Evolutionary conservation across 768 basidiomycete genomes (phyloP).

Genomic region (Lactarius akahatsu): DNA sequence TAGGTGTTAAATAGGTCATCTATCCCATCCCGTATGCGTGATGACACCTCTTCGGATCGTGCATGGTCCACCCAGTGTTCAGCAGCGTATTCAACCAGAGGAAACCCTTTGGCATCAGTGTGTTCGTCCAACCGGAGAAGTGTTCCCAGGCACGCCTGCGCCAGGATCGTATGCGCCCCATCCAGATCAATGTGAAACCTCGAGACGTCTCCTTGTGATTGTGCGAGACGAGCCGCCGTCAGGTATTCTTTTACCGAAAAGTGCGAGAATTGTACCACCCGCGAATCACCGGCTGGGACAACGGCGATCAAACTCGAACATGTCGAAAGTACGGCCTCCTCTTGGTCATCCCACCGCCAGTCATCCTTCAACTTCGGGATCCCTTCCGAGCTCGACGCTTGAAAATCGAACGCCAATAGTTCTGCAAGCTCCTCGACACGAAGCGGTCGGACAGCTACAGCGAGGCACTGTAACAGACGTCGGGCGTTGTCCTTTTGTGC

Average conservation of each 20-base stretch:
- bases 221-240: no score
- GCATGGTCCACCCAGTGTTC: neutral
- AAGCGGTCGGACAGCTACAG: neutral
- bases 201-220: no score
- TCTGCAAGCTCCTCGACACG: neutral
- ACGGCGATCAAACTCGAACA: neutral
- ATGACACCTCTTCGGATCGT: neutral
- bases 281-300: neutral
- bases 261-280: no score
- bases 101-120: neutral
- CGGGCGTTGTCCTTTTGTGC: neutral
- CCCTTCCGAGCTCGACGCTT: neutral
- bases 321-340: neutral
- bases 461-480: neutral
- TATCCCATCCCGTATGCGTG: neutral
- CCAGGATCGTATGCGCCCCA: neutral
- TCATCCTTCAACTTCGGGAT: neutral
- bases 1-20: neutral
- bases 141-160: neutral
- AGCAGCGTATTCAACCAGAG: neutral
- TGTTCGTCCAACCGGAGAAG: neutral
- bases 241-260: no score
- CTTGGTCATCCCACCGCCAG: neutral
- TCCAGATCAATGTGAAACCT: no score
- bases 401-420: neutral